Percentiles rank a stretch among this genome's conserved stretches.
Conservation (phyloP, 352 stramenopile genomes). For the Globisporangium uncinulatum region DNA sequence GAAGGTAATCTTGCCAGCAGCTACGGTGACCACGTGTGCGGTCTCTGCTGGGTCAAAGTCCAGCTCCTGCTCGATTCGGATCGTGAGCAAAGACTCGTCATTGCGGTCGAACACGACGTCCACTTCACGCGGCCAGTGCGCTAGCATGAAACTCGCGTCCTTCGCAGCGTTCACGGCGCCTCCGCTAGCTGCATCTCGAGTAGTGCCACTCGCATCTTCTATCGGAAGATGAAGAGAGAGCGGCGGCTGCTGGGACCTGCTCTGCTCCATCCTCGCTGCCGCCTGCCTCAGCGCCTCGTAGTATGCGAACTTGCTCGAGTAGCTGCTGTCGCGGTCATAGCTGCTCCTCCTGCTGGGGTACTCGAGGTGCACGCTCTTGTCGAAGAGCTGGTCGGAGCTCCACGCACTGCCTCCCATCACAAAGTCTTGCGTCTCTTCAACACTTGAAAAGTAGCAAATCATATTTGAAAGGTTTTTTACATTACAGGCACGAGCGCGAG, state of each 20-base stretch:
- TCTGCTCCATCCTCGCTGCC: slow-evolving; percentile 26
- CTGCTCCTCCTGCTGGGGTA: slow-evolving; percentile 1
- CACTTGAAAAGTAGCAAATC: no score
- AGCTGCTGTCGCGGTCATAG: slow-evolving; percentile 1
- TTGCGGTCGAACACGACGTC: slow-evolving; percentile 31
- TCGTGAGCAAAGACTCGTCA: slow-evolving; percentile 27
- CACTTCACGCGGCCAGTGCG: slow-evolving; percentile 44
- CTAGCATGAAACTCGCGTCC: slow-evolving; percentile 34
- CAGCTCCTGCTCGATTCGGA: slow-evolving; percentile 34
- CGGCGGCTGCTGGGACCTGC: slow-evolving; percentile 9
- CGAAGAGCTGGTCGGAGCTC: slow-evolving; percentile 24
- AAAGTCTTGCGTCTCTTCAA: no score
- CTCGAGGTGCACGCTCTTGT: slow-evolving; percentile 24
- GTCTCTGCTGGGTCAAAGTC: slow-evolving; percentile 4
- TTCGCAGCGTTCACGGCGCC: slow-evolving; percentile 8
- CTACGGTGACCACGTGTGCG: not conserved
- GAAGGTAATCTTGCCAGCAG: not conserved
- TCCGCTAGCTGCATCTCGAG: not conserved
- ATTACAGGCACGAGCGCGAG: no score
- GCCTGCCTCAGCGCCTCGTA: slow-evolving; percentile 31
- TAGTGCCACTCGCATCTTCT: not conserved
- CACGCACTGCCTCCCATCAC: slow-evolving; percentile 15
- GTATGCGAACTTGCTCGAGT: slow-evolving; percentile 20
- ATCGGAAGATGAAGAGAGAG: not conserved
- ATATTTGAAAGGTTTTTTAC: no score